Base-by-base conservation (phyloP, 1,284 basidiomycete species). In the Apiotrichum porosum region DNA sequence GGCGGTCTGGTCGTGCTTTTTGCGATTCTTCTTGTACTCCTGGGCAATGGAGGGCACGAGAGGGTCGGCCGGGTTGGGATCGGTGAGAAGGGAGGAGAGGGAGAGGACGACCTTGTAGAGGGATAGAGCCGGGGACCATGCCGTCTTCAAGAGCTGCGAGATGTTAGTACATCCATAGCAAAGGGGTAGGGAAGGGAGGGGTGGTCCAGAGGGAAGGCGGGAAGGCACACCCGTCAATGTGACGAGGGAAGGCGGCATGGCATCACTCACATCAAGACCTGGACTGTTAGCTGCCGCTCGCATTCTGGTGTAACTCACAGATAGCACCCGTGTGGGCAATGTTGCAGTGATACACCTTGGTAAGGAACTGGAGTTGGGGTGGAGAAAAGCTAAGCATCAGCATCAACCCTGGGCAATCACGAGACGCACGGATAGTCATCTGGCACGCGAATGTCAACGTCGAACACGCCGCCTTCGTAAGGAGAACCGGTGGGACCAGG, bases 1-100 rank as follows among this genome's bases (percentile, higher is more conserved):
- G 22, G 92, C 93, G 14, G 86, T 94, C 54, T 85, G 82, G 74
- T 95, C 92, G 70, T 95, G 95, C 65, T 87, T 83, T 60, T 83
- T 77, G 63, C 87, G 83, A 74, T 94, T 86, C 42, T 83, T 87
- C 83, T 89, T 91, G 81, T 92, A 94, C 64, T 91, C 73, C 69
- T 90, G 84, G 31, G 90, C 74, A 19, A 77, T 76, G 22, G 64
- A 52, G 9, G 73, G 67, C 17, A 76, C 74, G 22, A 78, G 69
- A 1, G 77, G 76, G 68, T 97, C 92, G 72, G 93, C 88, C 40
- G 92, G 92, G 76, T 95, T 97, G 58, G 92, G 92, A 71, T 97
- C 93, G 41, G 90, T 94, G 65, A 97, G 76, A 85, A 95, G 92
- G 58, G 93, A 95, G 63, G 89, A 94, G 68, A 97, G 93, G 65